Base-by-base conservation (phyloP, 1,284 basidiomycete species). In the Tremellales sp. region DNA sequence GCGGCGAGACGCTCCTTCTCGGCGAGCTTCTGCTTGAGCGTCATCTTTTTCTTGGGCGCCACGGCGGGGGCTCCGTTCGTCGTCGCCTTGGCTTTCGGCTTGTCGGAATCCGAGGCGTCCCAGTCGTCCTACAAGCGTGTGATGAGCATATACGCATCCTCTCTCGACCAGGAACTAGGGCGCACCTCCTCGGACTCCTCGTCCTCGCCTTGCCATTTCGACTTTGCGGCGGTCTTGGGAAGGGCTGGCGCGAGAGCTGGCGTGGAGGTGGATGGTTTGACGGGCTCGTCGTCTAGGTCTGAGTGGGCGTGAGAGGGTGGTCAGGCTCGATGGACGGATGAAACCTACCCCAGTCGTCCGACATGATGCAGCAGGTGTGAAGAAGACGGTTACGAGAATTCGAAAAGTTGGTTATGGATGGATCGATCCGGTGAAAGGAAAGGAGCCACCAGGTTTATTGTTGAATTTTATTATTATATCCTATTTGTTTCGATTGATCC, bases 31-130 rank as follows among this genome's bases (percentile, higher is more conserved):
- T 81, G 80, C 72, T 93, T 94, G 56, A 93, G 73, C 0, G 85
- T 87, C 48, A 87, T 87, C 75, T 91, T 93, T 76, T 93, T 93
- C 77, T 87, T 89, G 3, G 82, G 79, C 1, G 86, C 82, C 18
- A 83, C 81, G 0, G 80, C 65, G 3, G 82, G 79, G 1, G 86
- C 82, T 16, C 83, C 81, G 0, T 79, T 65, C 3, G 29, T 26
- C 2, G 31, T 88, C 74, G 85, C 86, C 2, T 83, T 79, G 0
- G 79, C 66, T 16, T 73, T 68, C 47, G 81, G 79, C 51, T 79
- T 75, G 54, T 83, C 79, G 46, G 86, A 85, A n/a, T 85, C 84
- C 5, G 86, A 87, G 35, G 79, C 86, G 58, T 97, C 92, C 92
- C 91, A 95, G 71, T 93, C 89, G 67, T 88, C 90, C 86, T 93